A percentile compares a stretch with the other conserved stretches of the same genome.
Conservation (phyloP, 345 rosid genomes). For the Citrus hindsii region DNA sequence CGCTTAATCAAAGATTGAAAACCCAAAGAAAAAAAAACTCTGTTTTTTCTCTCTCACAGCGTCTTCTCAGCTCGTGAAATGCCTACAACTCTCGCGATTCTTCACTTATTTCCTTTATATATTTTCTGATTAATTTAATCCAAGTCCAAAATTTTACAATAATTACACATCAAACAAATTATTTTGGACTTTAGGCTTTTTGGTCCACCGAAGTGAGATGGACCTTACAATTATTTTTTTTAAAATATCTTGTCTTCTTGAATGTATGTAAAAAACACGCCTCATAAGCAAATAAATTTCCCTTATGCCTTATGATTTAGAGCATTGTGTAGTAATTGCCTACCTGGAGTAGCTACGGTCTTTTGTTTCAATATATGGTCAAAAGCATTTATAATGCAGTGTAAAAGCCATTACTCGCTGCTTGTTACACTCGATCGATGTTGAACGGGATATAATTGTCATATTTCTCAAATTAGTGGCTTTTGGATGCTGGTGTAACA, state of each 20-base stretch:
- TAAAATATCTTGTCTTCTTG: background rate
- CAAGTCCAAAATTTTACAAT: too few species aligned
- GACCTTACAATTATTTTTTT: background rate
- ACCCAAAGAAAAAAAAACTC: too few species aligned
- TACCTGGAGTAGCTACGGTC: background rate
- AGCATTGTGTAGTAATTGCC: background rate
- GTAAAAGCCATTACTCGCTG: background rate
- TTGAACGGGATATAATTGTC: background rate
- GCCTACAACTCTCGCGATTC: too few species aligned
- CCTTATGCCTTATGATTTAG: background rate
- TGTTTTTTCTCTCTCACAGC: too few species aligned
- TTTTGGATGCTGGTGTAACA: background rate
- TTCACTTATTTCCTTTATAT: too few species aligned
- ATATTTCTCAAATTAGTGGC: background rate
- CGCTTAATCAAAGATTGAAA: too few species aligned
- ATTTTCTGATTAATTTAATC: too few species aligned
- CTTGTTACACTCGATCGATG: background rate
- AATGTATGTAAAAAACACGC: background rate
- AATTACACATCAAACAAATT: too few species aligned
- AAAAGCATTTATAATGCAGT: background rate
- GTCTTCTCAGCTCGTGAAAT: too few species aligned
- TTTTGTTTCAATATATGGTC: background rate
- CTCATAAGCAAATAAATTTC: background rate
- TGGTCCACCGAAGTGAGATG: too few species aligned
- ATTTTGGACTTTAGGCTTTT: too few species aligned